phyloP scores from a whole-genome alignment of 176 grass and related monocot species.

The Oryza glaberrima region DNA sequence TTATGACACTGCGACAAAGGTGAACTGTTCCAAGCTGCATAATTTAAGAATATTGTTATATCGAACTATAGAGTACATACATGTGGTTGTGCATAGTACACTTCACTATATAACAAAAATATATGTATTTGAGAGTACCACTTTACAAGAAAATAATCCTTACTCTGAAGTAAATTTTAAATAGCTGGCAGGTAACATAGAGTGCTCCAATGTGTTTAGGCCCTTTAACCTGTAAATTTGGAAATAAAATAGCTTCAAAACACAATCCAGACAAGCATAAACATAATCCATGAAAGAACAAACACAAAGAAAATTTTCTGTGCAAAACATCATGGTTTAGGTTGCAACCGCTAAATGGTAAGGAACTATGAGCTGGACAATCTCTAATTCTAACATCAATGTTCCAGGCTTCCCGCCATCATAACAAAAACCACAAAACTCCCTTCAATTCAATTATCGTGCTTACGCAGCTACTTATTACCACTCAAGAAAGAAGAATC shows the following conservation, averaged over 20 bases:
- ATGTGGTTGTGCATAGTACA: slow-evolving; percentile 4
- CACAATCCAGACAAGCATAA: neutral
- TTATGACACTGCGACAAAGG: slow-evolving; percentile 91
- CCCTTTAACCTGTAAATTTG: slow-evolving; percentile 80
- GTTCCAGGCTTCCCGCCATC: neutral
- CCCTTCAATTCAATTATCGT: neutral
- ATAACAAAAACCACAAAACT: neutral
- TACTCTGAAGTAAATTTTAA: slow-evolving; percentile 99
- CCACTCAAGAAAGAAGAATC: neutral
- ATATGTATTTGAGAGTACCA: slow-evolving; percentile 2
- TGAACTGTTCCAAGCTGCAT: slow-evolving; percentile 97
- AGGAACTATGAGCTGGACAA: neutral
- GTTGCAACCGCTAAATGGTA: slow-evolving; percentile 12
- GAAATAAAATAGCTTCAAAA: slow-evolving; percentile 27
- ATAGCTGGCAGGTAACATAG: slow-evolving; percentile 92
- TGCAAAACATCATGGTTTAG: slow-evolving; percentile 10
- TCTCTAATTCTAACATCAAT: neutral
- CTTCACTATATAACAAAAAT: neutral
- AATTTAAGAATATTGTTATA: slow-evolving; percentile 41
- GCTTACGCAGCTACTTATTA: neutral
- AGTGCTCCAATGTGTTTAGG: slow-evolving; percentile 91
- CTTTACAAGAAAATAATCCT: slow-evolving; percentile 18
- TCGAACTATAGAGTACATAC: neutral
- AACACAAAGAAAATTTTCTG: neutral
- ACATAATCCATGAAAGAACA: slow-evolving; percentile 23